Evolutionary conservation across 352 stramenopile species (phyloP), one percentile per base, ranked within the genome.

Genomic region (Saprolegnia diclina): DNA sequence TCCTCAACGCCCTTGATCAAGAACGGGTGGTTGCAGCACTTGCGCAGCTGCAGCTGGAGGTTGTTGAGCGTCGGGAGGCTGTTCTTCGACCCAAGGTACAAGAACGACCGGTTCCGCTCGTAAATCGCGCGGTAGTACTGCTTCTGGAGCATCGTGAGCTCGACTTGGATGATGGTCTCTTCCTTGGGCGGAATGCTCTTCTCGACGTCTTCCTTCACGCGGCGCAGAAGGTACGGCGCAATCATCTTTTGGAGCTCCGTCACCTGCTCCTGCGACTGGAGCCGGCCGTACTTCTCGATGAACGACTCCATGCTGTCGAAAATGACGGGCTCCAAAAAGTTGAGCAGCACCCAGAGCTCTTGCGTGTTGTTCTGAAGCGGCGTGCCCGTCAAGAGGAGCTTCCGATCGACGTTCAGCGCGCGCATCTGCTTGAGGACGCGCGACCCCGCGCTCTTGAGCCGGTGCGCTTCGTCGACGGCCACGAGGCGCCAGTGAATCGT

Each of bases 11-110:
- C 96, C 69, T 98, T 98, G 59, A 99, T 96, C 32, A 99, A 77
- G 75, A 99, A 99, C 2, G 97, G 90, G 76, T 99, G 98, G 77
- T 99, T 99, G 75, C 98, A 99, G 77, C 97, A 99, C 76, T 99
- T 99, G 38, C 97, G 81, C 24, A 99, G 76, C 79, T 99, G 93
- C 82, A 99, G 97, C 45, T 98, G 96, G 63, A 99, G 93, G 79
- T 99, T 99, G 75, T 98, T 99, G 29, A 99, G 81, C 61, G 87
- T 91, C 19, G 87, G 88, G 10, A 95, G 68, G 5, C 81, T 84
- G 59, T 94, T 94, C 73, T 95, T 91, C 16, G 84, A 91, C 0
- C 87, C 88, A 32, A 87, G 79, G 52, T 95, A 97, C 70, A 99
- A 72, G 66, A 99, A 99, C 22, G 91, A 94, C 42, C 98, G 95